Evolutionary conservation across 164 flowering plant genomes (phyloP).

Genomic region (Euptelea pleiosperma): DNA sequence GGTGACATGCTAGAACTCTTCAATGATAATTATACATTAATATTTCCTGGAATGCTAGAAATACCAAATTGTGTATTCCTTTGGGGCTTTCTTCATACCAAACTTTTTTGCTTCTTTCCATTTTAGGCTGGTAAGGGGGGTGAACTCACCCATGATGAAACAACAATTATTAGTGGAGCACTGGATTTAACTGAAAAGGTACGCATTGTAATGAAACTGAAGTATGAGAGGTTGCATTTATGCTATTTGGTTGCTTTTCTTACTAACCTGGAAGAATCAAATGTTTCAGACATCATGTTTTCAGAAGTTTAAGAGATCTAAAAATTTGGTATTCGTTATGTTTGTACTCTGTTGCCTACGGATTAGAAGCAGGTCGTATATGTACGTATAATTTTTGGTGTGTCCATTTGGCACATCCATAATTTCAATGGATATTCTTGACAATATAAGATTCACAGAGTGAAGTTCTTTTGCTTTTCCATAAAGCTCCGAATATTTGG

Average conservation of each 20-base stretch:
- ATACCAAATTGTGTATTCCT: not conserved
- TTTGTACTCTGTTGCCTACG: too few relatives aligned
- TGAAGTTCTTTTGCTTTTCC: too few relatives aligned
- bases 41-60: not conserved
- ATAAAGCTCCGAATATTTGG: too few relatives aligned
- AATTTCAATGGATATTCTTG: too few relatives aligned
- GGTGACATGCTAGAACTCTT: not conserved
- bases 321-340: not conserved
- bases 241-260: too few relatives aligned
- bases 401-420: too few relatives aligned
- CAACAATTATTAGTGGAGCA: slow-evolving; percentile 98
- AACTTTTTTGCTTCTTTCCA: not conserved
- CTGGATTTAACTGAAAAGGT: slow-evolving; percentile 96
- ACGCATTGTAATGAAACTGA: slow-evolving; percentile 6
- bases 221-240: slow-evolving; percentile 3
- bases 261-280: too few relatives aligned
- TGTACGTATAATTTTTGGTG: too few relatives aligned
- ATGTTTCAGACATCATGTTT: too few relatives aligned
- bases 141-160: slow-evolving; percentile 97
- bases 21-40: not conserved
- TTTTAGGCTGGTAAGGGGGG: slow-evolving; percentile 96
- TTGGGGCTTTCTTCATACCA: not conserved
- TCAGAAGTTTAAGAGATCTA: too few relatives aligned
- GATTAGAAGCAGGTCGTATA: too few relatives aligned
- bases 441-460: too few relatives aligned